Evolutionary conservation across 768 basidiomycete species (phyloP).

Genomic region (Cyclocybe aegerita): DNA sequence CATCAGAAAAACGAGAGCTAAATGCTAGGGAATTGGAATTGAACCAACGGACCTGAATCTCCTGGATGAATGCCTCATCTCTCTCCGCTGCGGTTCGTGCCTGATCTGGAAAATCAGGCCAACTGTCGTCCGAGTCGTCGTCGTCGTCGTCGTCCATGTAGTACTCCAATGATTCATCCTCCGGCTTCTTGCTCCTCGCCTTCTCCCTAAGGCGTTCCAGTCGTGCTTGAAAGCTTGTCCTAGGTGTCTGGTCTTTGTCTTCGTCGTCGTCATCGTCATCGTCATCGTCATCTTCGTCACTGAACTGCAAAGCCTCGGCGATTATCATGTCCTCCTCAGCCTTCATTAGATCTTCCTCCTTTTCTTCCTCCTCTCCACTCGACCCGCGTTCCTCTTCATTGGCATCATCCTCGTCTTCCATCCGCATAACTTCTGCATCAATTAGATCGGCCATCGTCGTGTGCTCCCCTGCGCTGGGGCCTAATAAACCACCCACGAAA

Average conservation of each 20-base stretch:
- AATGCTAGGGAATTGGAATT: not conserved
- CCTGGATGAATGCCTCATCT: conserved; percentile 56
- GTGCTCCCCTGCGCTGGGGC: conserved; percentile 39
- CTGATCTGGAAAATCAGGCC: conserved; percentile 12
- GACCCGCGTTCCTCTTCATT: conserved; percentile 30
- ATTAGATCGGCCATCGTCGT: conserved; percentile 69
- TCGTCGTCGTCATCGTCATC: conserved; percentile 36
- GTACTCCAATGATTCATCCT: conserved; percentile 18
- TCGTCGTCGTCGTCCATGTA: conserved; percentile 27
- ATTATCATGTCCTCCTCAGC: conserved; percentile 47
- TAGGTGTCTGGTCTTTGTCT: conserved; percentile 34
- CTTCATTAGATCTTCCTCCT: conserved; percentile 38
- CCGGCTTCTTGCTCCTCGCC: conserved; percentile 22
- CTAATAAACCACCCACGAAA: conserved; percentile 52
- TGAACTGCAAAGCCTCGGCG: conserved; percentile 27
- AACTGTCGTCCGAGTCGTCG: conserved; percentile 31
- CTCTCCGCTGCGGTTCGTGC: conserved; percentile 43
- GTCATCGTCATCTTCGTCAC: conserved; percentile 30
- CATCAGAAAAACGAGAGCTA: not conserved
- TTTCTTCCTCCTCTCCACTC: conserved; percentile 30
- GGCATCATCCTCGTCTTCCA: conserved; percentile 46
- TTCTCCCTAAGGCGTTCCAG: conserved; percentile 37
- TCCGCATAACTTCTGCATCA: conserved; percentile 47
- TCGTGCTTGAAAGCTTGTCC: conserved; percentile 45
- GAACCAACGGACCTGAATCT: conserved; percentile 56